These are phyloP conservation scores for Malus hybrid DNA, from an alignment of 331 rosid genomes.

Conservation along the genomic window DNA sequence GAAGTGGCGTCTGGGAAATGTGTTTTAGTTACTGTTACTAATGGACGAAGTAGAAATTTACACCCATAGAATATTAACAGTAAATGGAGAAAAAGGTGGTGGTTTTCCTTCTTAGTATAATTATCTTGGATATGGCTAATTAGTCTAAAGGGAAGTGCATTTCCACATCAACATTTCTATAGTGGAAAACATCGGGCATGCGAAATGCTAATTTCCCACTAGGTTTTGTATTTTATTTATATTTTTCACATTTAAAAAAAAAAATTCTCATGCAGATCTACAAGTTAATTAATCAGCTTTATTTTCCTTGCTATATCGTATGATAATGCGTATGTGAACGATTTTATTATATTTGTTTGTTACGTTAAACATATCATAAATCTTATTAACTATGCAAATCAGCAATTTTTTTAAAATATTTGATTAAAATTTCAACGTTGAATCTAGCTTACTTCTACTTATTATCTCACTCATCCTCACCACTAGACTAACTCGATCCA, in stretches of 20 bases:
- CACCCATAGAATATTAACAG: not conserved
- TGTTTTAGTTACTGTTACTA: not conserved
- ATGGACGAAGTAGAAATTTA: slow-evolving; percentile 1
- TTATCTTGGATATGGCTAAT: not conserved
- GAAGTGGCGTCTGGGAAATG: slow-evolving; percentile 16
- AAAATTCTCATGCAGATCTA: not conserved
- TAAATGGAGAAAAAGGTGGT: not conserved
- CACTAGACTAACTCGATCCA: too few relatives aligned
- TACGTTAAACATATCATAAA: too few relatives aligned
- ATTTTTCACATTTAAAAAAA: slow-evolving; percentile 3
- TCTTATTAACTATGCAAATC: too few relatives aligned
- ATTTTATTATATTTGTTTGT: too few relatives aligned
- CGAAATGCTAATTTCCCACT: not conserved
- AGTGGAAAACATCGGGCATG: slow-evolving; percentile 30
- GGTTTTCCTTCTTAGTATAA: not conserved
- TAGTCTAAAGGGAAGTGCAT: slow-evolving; percentile 14
- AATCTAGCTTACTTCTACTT: not conserved
- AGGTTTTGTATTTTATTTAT: not conserved
- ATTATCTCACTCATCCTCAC: not conserved
- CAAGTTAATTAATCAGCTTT: not conserved
- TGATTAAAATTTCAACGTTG: too few relatives aligned
- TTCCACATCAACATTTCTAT: slow-evolving; percentile 14
- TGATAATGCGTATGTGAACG: too few relatives aligned
- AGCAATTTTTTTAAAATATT: too few relatives aligned
- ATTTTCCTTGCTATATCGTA: not conserved